A percentile compares a stretch with the other conserved stretches of the same genome.
Evolutionary conservation across 306 rosid genomes (phyloP).

Genomic region (Carpinus viminea): DNA sequence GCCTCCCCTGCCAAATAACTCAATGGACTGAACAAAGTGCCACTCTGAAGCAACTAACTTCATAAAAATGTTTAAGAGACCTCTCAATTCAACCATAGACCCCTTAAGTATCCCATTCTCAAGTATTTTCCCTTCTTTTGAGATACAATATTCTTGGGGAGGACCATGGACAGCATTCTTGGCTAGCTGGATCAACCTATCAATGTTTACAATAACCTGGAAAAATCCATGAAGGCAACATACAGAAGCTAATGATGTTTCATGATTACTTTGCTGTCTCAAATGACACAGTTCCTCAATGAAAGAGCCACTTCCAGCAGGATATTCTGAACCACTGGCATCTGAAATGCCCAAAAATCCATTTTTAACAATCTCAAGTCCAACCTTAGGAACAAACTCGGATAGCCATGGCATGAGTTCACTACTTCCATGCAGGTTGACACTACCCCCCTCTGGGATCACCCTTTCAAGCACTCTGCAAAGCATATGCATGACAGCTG

Average conservation of each 20-base stretch:
- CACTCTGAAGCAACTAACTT: slow-evolving; percentile 62
- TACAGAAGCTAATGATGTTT: slow-evolving; percentile 76
- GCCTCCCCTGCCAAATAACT: slow-evolving; percentile 90
- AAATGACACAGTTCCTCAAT: slow-evolving; percentile 55
- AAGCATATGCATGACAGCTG: slow-evolving; percentile 73
- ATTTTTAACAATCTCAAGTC: slow-evolving; percentile 67
- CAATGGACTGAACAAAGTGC: slow-evolving; percentile 55
- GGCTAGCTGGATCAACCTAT: slow-evolving; percentile 66
- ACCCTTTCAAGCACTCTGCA: slow-evolving; percentile 67
- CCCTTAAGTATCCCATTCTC: slow-evolving; percentile 63
- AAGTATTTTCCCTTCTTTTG: slow-evolving; percentile 69
- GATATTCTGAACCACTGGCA: slow-evolving; percentile 36
- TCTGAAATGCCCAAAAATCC: slow-evolving; percentile 48
- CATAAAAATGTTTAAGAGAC: slow-evolving; percentile 49
- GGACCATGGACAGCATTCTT: slow-evolving; percentile 42
- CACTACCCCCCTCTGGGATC: slow-evolving; percentile 55
- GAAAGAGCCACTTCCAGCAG: slow-evolving; percentile 50
- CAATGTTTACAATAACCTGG: slow-evolving; percentile 45
- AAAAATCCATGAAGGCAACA: slow-evolving; percentile 71
- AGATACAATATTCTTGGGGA: slow-evolving; percentile 41
- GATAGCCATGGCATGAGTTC: slow-evolving; percentile 85
- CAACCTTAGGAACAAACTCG: slow-evolving; percentile 84
- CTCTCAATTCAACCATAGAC: slow-evolving; percentile 54
- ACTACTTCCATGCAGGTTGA: slow-evolving; percentile 35
- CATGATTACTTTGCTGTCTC: slow-evolving; percentile 60